Evolutionary conservation across 345 rosid genomes (phyloP), one percentile per base, ranked within the genome.

Genomic region (Lepidium africanum): DNA sequence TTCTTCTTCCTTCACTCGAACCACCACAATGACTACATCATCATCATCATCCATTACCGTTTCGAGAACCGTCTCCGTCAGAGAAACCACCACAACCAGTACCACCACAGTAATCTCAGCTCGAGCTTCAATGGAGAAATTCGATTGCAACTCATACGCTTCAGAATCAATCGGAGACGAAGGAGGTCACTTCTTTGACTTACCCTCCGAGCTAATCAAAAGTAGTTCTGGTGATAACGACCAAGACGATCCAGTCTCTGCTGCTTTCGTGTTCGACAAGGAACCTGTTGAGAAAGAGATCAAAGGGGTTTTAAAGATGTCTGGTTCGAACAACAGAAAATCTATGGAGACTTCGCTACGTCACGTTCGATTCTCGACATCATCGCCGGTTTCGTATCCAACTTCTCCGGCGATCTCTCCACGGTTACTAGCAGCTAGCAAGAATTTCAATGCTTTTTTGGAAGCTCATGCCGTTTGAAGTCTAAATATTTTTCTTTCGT

Each of bases 41-140:
- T 35, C 75, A 40, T 61, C 70, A 11, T 55, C 74, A 0, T 61
- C 74, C 0, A 30, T 48, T 21, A 65, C 74, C 14, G 37, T 69
- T 35, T 54, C 75, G 33, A 63, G 71, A 57, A 70, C 71, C 5
- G 67, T 64, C 17, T 69, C 79, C n/a, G 56, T 69, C 3, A 58
- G 65, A 69, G 79, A 69, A 47, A 40, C 69, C 23, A 56, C 70
- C 9, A 74, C 78, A 9, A 67, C 74, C 0, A 48, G 53, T 48
- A 48, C 53, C 8, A 74, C 64, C 42, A 78, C 78, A 21, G 74
- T 82, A 36, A 81, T 86, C 25, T 89, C 96, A 7, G 83, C 91
- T 62, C 79, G 88, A 8, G 91, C 87, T n/a, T 92, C 96, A 1
- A 47, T 92, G 73, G 98, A 92, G 76, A 87, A 81, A 56, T 92